Conservation (phyloP, 345 rosid genomes). For the Brassica carinata region DNA sequence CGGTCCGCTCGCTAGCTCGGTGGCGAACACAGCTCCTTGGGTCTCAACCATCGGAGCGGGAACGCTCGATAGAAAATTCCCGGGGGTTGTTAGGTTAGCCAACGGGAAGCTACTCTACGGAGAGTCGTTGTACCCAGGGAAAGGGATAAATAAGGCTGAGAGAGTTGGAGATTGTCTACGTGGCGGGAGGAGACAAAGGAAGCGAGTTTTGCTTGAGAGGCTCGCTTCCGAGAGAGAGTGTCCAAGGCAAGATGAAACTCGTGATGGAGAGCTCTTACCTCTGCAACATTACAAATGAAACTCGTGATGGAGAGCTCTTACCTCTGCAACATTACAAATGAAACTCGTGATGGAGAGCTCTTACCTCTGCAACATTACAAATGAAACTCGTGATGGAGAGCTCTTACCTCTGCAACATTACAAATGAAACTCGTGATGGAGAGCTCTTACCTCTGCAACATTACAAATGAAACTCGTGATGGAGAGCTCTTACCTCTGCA, state of each 20-base stretch:
- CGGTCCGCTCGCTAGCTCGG: constrained; percentile 77
- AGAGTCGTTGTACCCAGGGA: constrained; percentile 78
- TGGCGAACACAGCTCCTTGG: constrained; percentile 95
- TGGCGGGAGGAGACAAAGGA: constrained; percentile 58
- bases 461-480: no score
- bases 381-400: no score
- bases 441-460: no score
- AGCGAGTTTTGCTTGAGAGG: constrained; percentile 78
- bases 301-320: no score
- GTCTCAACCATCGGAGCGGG: constrained; percentile 85
- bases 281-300: no score
- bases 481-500: no score
- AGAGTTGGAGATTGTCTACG: constrained; percentile 69
- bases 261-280: no score
- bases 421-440: no score
- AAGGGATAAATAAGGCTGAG: constrained; percentile 38
- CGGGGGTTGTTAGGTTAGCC: constrained; percentile 65
- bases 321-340: no score
- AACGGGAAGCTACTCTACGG: constrained; percentile 68
- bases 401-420: no score
- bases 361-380: no score
- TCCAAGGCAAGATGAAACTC: constrained; percentile 85
- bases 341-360: no score
- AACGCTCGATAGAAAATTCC: constrained; percentile 81
- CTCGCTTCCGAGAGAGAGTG: constrained; percentile 65